Evolutionary conservation across 495 filamentous ascomycete genomes (phyloP), one percentile per base, ranked within the genome.

Genomic region (Hypoxylon subgilvum): DNA sequence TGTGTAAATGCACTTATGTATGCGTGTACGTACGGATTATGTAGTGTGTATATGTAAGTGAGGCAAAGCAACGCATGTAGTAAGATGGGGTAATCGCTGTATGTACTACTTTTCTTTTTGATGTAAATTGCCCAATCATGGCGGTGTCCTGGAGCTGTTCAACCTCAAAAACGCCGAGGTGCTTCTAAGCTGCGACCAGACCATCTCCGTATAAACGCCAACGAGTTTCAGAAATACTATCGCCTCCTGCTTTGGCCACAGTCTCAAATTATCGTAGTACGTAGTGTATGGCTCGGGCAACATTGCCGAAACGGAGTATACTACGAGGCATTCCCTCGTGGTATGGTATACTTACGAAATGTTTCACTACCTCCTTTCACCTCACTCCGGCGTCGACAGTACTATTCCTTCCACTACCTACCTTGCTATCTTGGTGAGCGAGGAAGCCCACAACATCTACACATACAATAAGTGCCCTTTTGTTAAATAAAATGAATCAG

Each of bases 151-250:
- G 48, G 48, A 19, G 36, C 16, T 23, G 53, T 43, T 46, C 38
- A 54, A 54, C 53, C 36, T 53, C 47, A 57, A 63, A 42, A 34
- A 18, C 34, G 17, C 27, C n/a, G n/a, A 25, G 39, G 22, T 30
- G 23, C 48, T 53, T 36, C 54, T 63, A 25, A 53, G 52, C 13
- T 57, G 60, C 49, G 38, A 63, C 60, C 17, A 36, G 13, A 49
- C 36, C 18, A 47, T 27, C 22, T 34, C 27, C 7, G 28, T 21
- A 31, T 2, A 18, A 36, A 35, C 32, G 31, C 49, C 54, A 31
- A 36, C 42, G 3, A 14, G 60, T 63, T 63, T 63, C 60, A 57
- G 27, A 50, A 48, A 38, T 53, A 63, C 60, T 53, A 28, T 19
- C 17, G 22, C 19, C 42, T 47, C 52, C 52, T 56, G 42, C 43